Conservation (phyloP, 2,329 filamentous ascomycete species). For the Aspergillus novofumigatus region DNA sequence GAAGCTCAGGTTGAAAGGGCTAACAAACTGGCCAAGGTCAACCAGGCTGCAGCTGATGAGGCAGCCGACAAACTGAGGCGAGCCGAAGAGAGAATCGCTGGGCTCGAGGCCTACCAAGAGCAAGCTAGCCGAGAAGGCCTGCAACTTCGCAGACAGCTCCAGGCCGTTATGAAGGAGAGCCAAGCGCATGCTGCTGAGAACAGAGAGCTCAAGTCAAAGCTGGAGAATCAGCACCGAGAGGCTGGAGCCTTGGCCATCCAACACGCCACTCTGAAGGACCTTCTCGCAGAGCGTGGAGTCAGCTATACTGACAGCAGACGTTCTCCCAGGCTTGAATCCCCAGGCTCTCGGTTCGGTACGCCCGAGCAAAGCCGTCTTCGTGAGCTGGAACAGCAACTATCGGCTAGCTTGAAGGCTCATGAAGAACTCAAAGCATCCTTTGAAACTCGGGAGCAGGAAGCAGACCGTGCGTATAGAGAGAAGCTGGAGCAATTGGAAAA, state of each 20-base stretch:
- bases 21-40: conserved; percentile 76
- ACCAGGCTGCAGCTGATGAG: conserved; percentile 80
- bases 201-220: conserved; percentile 73
- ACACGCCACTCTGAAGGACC: conserved; percentile 87
- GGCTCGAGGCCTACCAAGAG: conserved; percentile 94
- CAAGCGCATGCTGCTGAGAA: conserved; percentile 78
- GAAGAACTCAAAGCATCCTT: conserved; percentile 78
- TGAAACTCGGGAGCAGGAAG: conserved; percentile 75
- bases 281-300: conserved; percentile 83
- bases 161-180: conserved; percentile 75
- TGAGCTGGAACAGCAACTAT: conserved; percentile 85
- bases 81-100: conserved; percentile 94
- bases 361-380: conserved; percentile 75
- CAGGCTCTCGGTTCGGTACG: conserved; percentile 68
- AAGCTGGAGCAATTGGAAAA: conserved; percentile 92
- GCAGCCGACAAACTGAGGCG: conserved; percentile 85
- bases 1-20: conserved; percentile 76
- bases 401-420: conserved; percentile 70
- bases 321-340: conserved; percentile 67
- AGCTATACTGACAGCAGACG: conserved; percentile 67
- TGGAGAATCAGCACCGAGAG: conserved; percentile 84
- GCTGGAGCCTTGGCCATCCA: conserved; percentile 91
- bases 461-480: conserved; percentile 85
- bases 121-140: conserved; percentile 93
- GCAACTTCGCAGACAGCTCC: conserved; percentile 82